phyloP scores from a whole-genome alignment of 2,329 filamentous ascomycete genomes.

The Microascus cirrosus region DNA sequence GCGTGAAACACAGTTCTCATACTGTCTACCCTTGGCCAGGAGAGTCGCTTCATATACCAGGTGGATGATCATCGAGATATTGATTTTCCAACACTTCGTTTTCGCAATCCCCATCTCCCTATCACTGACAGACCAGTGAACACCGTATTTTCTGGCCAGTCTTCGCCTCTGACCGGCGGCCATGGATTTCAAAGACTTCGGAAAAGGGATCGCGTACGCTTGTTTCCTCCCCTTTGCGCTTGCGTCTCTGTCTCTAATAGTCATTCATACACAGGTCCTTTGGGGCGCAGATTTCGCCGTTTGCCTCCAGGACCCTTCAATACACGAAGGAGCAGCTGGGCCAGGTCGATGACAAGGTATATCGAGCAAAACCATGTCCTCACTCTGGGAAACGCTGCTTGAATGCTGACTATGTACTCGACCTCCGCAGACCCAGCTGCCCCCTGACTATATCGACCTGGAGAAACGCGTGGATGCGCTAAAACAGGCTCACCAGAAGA shows the following conservation, averaged over 20 bases:
- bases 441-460: constrained; percentile 93
- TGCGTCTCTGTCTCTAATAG: background rate
- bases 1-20: background rate
- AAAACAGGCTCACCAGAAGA: constrained; percentile 93
- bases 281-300: constrained; percentile 80
- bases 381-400: background rate
- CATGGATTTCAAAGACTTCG: constrained; percentile 50
- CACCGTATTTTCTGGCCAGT: background rate
- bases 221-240: constrained; percentile 9
- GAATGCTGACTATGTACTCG: background rate
- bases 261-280: constrained; percentile 29
- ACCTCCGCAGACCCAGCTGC: constrained; percentile 72
- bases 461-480: constrained; percentile 98
- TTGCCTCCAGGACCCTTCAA: constrained; percentile 88
- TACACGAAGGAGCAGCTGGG: constrained; percentile 97
- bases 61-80: background rate
- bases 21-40: background rate
- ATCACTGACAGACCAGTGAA: background rate
- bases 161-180: constrained; percentile 8
- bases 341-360: constrained; percentile 84
- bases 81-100: background rate
- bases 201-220: constrained; percentile 44
- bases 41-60: background rate
- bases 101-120: background rate
- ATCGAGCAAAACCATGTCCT: constrained; percentile 2